These are phyloP conservation scores for Neurospora sp. DNA, from an alignment of 495 filamentous ascomycete species.

Conservation along the genomic window DNA sequence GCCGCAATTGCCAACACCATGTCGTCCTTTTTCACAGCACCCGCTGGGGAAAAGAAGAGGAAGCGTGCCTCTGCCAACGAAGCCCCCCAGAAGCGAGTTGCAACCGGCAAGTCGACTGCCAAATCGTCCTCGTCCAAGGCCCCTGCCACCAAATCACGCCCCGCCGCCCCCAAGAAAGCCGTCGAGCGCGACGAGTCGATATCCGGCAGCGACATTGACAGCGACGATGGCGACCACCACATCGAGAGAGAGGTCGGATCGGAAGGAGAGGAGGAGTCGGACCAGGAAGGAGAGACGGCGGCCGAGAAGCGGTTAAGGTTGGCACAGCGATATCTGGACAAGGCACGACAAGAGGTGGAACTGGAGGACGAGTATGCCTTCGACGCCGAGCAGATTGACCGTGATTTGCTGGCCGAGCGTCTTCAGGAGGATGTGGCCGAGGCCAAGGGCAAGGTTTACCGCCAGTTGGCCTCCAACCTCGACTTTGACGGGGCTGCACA, in stretches of 20 bases:
- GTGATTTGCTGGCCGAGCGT: constrained; percentile 80
- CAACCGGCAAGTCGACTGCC: constrained; percentile 21
- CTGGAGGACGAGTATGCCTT: constrained; percentile 56
- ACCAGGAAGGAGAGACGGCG: constrained; percentile 65
- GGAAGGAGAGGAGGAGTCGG: constrained; percentile 40
- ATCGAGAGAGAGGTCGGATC: constrained; percentile 31
- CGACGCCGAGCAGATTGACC: constrained; percentile 86
- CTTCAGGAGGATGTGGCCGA: constrained; percentile 90
- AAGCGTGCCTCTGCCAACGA: constrained; percentile 45
- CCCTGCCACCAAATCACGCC: constrained; percentile 19
- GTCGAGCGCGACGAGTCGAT: constrained; percentile 64
- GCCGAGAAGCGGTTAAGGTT: constrained; percentile 79
- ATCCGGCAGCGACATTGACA: constrained; percentile 71
- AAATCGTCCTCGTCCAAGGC: constrained; percentile 38
- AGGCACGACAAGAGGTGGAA: constrained; percentile 68
- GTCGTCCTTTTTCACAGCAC: constrained; percentile 81
- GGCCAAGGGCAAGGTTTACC: constrained; percentile 80
- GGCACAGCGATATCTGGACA: constrained; percentile 87
- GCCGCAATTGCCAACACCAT: constrained; percentile 32
- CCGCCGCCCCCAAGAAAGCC: constrained; percentile 47
- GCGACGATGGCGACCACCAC: constrained; percentile 24
- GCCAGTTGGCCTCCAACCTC: constrained; percentile 60
- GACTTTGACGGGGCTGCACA: constrained; percentile 51
- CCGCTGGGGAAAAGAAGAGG: constrained; percentile 69
- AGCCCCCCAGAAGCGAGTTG: constrained; percentile 36